A percentile compares a stretch with the other conserved stretches of the same genome.
Conservation (phyloP, 176 grass and related monocot species). For the Raddia distichophylla region DNA sequence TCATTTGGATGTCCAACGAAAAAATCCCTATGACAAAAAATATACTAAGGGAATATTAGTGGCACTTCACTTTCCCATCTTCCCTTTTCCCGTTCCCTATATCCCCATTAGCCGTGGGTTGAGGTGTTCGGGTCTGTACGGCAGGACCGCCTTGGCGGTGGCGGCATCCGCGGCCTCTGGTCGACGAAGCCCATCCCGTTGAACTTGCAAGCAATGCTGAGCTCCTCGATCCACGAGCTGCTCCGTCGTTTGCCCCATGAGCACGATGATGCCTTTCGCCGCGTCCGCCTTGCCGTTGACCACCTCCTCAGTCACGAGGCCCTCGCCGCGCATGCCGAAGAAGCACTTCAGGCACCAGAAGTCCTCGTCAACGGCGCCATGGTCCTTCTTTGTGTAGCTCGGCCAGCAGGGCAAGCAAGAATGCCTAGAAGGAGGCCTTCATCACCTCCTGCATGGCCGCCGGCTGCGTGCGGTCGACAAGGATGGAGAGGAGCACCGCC, state of each 20-base stretch:
- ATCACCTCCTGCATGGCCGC: slow-evolving; percentile 64
- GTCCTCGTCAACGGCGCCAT: slow-evolving; percentile 61
- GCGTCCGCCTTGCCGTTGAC: slow-evolving; percentile 54
- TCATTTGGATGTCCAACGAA: too few relatives aligned
- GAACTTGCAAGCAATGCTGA: slow-evolving; percentile 41
- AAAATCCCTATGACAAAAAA: too few relatives aligned
- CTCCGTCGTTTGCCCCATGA: slow-evolving; percentile 61
- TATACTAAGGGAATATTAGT: too few relatives aligned
- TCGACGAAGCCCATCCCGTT: not conserved
- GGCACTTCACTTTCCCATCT: too few relatives aligned
- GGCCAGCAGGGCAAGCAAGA: slow-evolving; percentile 58
- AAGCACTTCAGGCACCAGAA: slow-evolving; percentile 62
- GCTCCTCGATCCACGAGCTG: slow-evolving; percentile 65
- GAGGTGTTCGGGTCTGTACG: slow-evolving; percentile 59
- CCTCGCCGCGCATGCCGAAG: slow-evolving; percentile 64
- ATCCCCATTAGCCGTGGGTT: too few relatives aligned
- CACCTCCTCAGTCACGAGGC: slow-evolving; percentile 61
- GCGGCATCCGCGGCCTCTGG: slow-evolving; percentile 43
- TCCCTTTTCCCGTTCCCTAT: too few relatives aligned
- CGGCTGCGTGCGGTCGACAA: slow-evolving; percentile 60
- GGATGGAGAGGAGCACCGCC: slow-evolving; percentile 45
- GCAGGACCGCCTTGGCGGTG: slow-evolving; percentile 54
- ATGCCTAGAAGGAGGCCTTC: slow-evolving; percentile 66
- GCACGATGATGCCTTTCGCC: slow-evolving; percentile 47
- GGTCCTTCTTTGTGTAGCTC: slow-evolving; percentile 52